Evolutionary conservation across 1,139 yeast genomes (phyloP).

Genomic region (Candida glucosophila): DNA sequence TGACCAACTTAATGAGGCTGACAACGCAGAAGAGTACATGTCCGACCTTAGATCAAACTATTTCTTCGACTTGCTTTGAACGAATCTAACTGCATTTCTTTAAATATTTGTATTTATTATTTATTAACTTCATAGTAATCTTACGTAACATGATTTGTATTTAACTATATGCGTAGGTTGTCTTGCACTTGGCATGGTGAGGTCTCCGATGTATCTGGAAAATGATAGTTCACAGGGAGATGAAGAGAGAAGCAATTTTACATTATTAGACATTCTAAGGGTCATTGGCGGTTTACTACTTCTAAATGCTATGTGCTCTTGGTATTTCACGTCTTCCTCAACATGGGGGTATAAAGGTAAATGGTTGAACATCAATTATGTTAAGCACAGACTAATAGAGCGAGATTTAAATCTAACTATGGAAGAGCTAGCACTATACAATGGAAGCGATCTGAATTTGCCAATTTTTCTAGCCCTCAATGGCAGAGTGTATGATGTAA

Average conservation of each 20-base stretch:
- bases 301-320: constrained; percentile 41
- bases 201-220: no score
- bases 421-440: constrained; percentile 38
- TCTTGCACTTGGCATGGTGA: no score
- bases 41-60: no score
- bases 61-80: no score
- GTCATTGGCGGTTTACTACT: constrained; percentile 39
- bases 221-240: no score
- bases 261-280: constrained; percentile 33
- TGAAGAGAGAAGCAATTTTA: constrained; percentile 8
- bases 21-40: no score
- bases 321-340: constrained; percentile 38
- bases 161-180: no score
- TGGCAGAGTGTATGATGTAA: constrained; percentile 67
- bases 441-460: constrained; percentile 41
- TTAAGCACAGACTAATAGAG: constrained; percentile 16
- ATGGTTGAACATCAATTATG: constrained; percentile 38
- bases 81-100: no score
- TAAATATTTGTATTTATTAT: no score
- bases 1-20: no score
- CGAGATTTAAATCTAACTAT: constrained; percentile 28
- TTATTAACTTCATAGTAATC: no score
- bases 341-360: constrained; percentile 52
- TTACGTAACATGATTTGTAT: no score
- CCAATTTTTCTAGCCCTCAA: constrained; percentile 61